Percentiles rank a stretch among this genome's conserved stretches.
phyloP scores from a whole-genome alignment of 1,284 basidiomycete genomes.

The Leccinum insolens region DNA sequence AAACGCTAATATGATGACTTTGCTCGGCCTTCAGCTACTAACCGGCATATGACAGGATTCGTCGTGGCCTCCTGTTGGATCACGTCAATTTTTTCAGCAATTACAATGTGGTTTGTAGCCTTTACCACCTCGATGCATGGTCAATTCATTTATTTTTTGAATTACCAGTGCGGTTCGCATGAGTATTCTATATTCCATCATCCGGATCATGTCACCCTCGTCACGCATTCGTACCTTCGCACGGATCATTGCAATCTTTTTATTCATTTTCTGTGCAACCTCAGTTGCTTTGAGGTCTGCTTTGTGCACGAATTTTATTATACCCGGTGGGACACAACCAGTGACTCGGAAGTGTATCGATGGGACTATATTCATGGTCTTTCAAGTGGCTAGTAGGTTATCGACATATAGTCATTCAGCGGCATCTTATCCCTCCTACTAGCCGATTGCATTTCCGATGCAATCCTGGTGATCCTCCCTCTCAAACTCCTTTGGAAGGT shows the following conservation, averaged over 20 bases:
- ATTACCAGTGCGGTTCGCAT: not conserved
- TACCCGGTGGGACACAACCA: not conserved
- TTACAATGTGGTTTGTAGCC: not conserved
- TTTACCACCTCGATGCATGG: not conserved
- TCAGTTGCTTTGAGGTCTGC: not conserved
- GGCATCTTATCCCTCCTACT: not conserved
- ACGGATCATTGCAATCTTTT: not conserved
- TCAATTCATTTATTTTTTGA: not conserved
- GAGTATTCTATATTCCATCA: not conserved
- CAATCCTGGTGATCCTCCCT: not conserved
- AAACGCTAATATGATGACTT: not conserved
- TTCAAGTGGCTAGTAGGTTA: not conserved
- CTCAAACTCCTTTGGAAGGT: slow-evolving; percentile 1
- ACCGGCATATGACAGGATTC: not conserved
- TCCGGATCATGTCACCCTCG: not conserved
- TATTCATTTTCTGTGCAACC: not conserved
- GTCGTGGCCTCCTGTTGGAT: not conserved
- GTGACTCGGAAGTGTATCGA: not conserved
- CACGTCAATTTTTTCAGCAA: not conserved
- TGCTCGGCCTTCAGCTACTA: not conserved
- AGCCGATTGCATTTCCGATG: not conserved
- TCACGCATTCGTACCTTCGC: not conserved
- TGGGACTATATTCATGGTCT: not conserved
- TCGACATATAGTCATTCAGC: not conserved
- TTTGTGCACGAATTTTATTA: not conserved